Base-by-base conservation (phyloP, 192 early-diverging fungal species). In the Dissophora ornata region DNA sequence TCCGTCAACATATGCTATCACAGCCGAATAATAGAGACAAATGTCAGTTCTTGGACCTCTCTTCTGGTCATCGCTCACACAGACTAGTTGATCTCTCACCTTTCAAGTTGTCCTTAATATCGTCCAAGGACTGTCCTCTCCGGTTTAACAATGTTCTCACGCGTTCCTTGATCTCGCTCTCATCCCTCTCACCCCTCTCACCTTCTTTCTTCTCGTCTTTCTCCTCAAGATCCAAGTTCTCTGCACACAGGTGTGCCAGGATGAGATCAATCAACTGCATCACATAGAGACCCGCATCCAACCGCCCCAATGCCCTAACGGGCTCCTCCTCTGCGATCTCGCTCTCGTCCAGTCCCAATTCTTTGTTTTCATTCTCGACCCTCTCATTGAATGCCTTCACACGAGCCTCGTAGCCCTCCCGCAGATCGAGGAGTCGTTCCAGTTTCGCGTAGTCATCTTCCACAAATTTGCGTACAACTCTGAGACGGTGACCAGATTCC, bases 221-320 rank as follows among this genome's bases (percentile, higher is more conserved):
- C 18, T 74, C 67, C 13, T 46, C 61, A 15, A 69, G 42, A 18
- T 64, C 60, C 67, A 67, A 34, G 44, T 67, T 64, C 46, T 92
- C 92, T 36, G 80, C 79, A 64, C 85, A 85, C 11, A 93, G 56
- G 77, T 86, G 89, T 21, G 87, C 89, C 55, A 95, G 65, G 7
- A 89, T 84, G 13, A 93, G 71, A 69, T 91, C 91, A 1, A 90
- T 81, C 48, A 88, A 79, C 42, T 96, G 94, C 51, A 94, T 73
- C 38, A 87, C 87, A 67, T 95, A 97, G 45, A 97, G 77, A 0
- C 96, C 97, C 0, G 89, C 87, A 38, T 91, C 91, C 54, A 96
- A 69, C 29, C 92, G 49, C 63, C 95, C 92, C 25, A 89, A 67
- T 51, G 92, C 88, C 36, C 92, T 90, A 26, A 79, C 79, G 19